A percentile compares a stretch with the other conserved stretches of the same genome.
Conservation (phyloP, 176 grass and related monocot species). For the Oryza glaberrima region DNA sequence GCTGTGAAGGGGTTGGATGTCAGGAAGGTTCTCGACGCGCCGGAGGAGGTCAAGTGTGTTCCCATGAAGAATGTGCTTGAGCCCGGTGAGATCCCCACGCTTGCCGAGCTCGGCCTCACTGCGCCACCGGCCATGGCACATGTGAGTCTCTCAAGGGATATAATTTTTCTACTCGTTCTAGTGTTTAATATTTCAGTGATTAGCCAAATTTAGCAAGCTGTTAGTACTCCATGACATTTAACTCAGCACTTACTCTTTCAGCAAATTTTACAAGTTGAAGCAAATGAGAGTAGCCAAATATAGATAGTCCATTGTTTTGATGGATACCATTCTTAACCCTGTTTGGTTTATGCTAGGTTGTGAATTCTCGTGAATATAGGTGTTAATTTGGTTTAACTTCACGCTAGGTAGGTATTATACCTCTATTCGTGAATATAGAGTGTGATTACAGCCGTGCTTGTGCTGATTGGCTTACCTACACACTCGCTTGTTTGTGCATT, state of each 20-base stretch:
- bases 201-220: neutral
- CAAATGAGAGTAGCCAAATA: neutral
- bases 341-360: neutral
- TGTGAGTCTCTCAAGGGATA: conserved; percentile 39
- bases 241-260: neutral
- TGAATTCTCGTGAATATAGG: neutral
- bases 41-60: conserved; percentile 80
- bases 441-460: neutral
- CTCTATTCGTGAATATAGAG: neutral
- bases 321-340: neutral
- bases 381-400: neutral
- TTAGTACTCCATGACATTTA: neutral
- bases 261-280: conserved; percentile 16
- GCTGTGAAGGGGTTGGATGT: conserved; percentile 65
- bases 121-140: conserved; percentile 50
- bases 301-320: neutral
- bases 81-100: conserved; percentile 79
- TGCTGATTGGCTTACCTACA: neutral
- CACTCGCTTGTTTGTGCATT: neutral
- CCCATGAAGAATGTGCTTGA: conserved; percentile 76
- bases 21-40: conserved; percentile 63
- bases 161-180: neutral
- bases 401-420: neutral
- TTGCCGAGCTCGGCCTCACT: conserved; percentile 73
- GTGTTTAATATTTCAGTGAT: neutral